These are phyloP conservation scores for Talaromyces liani DNA, from an alignment of 495 filamentous ascomycete genomes.

Conservation along the genomic window DNA sequence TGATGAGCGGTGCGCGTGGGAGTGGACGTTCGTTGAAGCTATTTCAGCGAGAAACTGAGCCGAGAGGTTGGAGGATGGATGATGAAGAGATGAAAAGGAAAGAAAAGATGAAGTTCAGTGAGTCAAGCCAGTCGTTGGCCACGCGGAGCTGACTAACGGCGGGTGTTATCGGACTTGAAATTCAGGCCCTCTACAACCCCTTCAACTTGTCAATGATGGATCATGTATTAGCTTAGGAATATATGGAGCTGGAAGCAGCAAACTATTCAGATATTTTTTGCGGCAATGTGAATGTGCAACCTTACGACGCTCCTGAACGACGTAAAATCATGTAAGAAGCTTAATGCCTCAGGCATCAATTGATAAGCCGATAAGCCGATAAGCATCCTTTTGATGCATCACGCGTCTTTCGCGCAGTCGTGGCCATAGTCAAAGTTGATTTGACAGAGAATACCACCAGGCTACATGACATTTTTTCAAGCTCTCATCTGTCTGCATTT, in stretches of 20 bases:
- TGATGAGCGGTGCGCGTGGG: background rate
- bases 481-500: background rate
- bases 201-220: background rate
- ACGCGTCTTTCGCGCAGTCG: no score
- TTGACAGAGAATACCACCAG: no score
- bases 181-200: background rate
- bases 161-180: background rate
- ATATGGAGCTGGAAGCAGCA: background rate
- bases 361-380: no score
- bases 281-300: no score
- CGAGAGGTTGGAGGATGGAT: constrained; percentile 11
- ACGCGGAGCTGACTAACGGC: constrained; percentile 2
- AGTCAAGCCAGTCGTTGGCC: constrained; percentile 1
- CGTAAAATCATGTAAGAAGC: no score
- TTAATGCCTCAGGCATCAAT: no score
- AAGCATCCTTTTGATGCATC: no score
- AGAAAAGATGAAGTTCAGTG: background rate
- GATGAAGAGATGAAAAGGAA: background rate
- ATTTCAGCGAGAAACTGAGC: constrained; percentile 8
- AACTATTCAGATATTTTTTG: background rate
- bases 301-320: no score
- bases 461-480: background rate
- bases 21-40: background rate
- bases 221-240: background rate
- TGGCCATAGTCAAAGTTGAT: background rate